Base-by-base conservation (phyloP, 2,329 filamentous ascomycete species). In the Cytospora piceicola region DNA sequence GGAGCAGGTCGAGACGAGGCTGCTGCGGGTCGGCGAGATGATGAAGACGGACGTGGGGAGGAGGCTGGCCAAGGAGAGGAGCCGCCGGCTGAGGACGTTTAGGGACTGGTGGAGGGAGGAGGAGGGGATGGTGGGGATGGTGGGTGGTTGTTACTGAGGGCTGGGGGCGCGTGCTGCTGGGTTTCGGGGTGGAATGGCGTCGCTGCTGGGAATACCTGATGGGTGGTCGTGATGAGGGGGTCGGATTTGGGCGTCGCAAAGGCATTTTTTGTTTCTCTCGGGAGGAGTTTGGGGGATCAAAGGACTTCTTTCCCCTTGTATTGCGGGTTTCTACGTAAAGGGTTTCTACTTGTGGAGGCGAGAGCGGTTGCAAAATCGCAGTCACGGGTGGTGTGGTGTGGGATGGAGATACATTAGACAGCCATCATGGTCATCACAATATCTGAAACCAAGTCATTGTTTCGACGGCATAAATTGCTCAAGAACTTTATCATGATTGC, bases 1-100 rank as follows among this genome's bases (percentile, higher is more conserved):
- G 68, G 81, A 85, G 57, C 92, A 96, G 79, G 92, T 96, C 72
- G 85, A 86, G 51, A 89, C 90, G 60, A 96, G 95, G 80, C 78
- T 96, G 68, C 77, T 92, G 68, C 82, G 79, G 72, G 74, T 96
- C 27, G 86, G 82, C 71, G 78, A 77, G 17, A 84, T 87, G 84
- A 88, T 88, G 85, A 89, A 89, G 80, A 89, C 87, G 61, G 79
- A 77, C 0, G 78, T 81, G 27, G 87, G 87, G 6, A 78, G 78
- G 69, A 75, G 76, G 70, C 74, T 89, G 75, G 86, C 86, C 0
- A 77, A 70, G 68, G 81, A 83, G 72, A 79, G 85, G 72, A 86
- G 84, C 0, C 77, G 80, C 70, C 80, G 85, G 69, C 73, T 90
- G 71, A 72, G 73, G 64, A 70, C 76, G 58, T 86, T 89, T 74